Base-by-base conservation (phyloP, 2,329 filamentous ascomycete genomes). In the Cryphonectria carpinicola region DNA sequence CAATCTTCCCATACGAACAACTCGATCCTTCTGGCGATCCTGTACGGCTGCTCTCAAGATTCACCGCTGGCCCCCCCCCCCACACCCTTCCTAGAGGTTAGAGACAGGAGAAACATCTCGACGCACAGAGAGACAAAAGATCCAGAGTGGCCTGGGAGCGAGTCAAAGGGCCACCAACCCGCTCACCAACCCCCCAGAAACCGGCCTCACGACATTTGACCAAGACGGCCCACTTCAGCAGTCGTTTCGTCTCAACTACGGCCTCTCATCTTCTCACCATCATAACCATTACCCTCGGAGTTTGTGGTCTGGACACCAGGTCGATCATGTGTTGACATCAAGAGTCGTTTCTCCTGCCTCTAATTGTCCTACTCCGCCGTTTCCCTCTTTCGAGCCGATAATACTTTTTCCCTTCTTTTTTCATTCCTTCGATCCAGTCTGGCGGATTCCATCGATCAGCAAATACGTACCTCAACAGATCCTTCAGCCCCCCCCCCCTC, bases 321-420 rank as follows among this genome's bases (percentile, higher is more conserved):
- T 71, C 67, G 68, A 73, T 66, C 70, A 73, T 73, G 72, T 68
- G 67, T 67, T 73, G 70, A 73, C 67, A 66, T 66, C 65, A 65
- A 62, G 61, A 58, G 19, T 58, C 46, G 37, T 60, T 54, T 41
- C 62, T 73, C 46, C 63, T 65, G 28, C 63, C 28, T 46, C 63
- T 32, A 49, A 25, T 63, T 22, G 63, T 65, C 63, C 66, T 65
- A 58, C 66, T 66, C 70, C 65, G 61, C 66, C 71, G 25, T 64
- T 71, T 69, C 37, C 37, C 54, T 41, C 62, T 43, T 68, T n/a
- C 22, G 61, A 66, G 58, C 66, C 28, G 63, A 61, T 65, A 71
- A 65, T 52, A 43, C 66, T 37, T 62, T 58, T 60, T 52, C 43
- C 7, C 4, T n/a, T 11, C 22, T 22, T 49, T 32, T 63, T 49